Conservation (phyloP, 345 rosid genomes). For the Tarenaya hassleriana region DNA sequence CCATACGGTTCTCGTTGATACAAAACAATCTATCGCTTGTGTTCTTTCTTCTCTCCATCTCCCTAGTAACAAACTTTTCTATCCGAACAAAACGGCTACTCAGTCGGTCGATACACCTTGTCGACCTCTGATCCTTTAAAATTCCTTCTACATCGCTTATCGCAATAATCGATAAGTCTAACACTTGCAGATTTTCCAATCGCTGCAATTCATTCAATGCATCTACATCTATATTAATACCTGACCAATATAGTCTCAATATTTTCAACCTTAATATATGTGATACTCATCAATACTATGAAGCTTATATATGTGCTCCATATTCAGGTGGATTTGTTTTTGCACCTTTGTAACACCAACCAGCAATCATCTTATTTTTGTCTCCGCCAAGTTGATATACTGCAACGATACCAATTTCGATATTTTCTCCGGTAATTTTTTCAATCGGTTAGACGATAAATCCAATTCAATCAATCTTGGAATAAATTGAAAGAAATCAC, state of each 20-base stretch:
- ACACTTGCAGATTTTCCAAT: neutral
- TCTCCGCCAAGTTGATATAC: slow-evolving; percentile 13
- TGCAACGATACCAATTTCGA: slow-evolving; percentile 1
- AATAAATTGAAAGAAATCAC: slow-evolving; percentile 21
- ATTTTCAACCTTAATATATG: neutral
- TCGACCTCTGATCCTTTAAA: no score
- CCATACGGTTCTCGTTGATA: no score
- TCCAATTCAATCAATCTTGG: slow-evolving; percentile 26
- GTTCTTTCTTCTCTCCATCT: no score
- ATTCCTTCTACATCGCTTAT: no score
- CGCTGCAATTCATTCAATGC: neutral
- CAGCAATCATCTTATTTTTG: neutral
- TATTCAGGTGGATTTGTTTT: neutral
- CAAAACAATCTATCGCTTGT: no score
- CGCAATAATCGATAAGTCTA: neutral
- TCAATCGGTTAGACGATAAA: slow-evolving; percentile 19
- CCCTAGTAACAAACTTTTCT: no score
- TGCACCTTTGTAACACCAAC: neutral
- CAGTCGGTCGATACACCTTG: no score
- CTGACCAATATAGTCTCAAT: neutral
- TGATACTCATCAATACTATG: neutral
- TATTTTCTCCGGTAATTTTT: slow-evolving; percentile 21
- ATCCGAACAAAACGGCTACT: no score
- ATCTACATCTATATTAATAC: neutral
- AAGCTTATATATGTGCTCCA: neutral